These are phyloP conservation scores for Tolypocladium amazonense DNA, from an alignment of 2,329 filamentous ascomycete genomes.

Conservation along the genomic window DNA sequence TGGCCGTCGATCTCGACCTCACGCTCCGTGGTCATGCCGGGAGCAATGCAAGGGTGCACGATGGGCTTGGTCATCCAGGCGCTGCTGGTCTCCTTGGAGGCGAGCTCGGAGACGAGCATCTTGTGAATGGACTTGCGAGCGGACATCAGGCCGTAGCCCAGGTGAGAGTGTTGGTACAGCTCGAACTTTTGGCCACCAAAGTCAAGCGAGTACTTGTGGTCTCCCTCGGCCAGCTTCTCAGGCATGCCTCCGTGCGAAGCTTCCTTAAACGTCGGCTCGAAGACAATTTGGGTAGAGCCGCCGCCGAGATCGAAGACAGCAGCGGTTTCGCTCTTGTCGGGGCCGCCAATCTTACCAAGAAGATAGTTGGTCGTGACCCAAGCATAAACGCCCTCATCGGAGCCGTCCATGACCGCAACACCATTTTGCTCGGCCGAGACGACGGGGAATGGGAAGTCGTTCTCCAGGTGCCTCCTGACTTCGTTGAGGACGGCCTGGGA, in stretches of 20 bases:
- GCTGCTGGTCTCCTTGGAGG: slow-evolving; percentile 47
- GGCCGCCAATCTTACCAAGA: slow-evolving; percentile 90
- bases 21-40: slow-evolving; percentile 65
- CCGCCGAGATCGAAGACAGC: slow-evolving; percentile 94
- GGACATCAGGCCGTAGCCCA: slow-evolving; percentile 93
- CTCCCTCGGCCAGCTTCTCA: slow-evolving; percentile 72
- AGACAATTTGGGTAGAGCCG: slow-evolving; percentile 96
- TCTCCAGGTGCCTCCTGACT: slow-evolving; percentile 76
- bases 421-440: slow-evolving; percentile 77
- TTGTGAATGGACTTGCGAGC: slow-evolving; percentile 81
- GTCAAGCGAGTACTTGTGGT: slow-evolving; percentile 88
- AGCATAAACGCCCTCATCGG: slow-evolving; percentile 93
- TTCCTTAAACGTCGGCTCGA: slow-evolving; percentile 84
- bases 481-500: slow-evolving; percentile 77
- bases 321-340: slow-evolving; percentile 81
- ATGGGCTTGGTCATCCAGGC: slow-evolving; percentile 63
- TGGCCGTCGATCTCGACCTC: slow-evolving; percentile 61
- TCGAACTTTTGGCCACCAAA: slow-evolving; percentile 88
- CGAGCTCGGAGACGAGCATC: slow-evolving; percentile 60
- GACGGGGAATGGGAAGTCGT: slow-evolving; percentile 86
- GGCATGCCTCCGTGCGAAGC: slow-evolving; percentile 69
- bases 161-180: slow-evolving; percentile 95
- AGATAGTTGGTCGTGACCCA: slow-evolving; percentile 99
- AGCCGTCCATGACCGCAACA: slow-evolving; percentile 94
- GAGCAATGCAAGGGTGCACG: slow-evolving; percentile 75